phyloP scores from a whole-genome alignment of 805 yeast species.

The Candida awuae region DNA sequence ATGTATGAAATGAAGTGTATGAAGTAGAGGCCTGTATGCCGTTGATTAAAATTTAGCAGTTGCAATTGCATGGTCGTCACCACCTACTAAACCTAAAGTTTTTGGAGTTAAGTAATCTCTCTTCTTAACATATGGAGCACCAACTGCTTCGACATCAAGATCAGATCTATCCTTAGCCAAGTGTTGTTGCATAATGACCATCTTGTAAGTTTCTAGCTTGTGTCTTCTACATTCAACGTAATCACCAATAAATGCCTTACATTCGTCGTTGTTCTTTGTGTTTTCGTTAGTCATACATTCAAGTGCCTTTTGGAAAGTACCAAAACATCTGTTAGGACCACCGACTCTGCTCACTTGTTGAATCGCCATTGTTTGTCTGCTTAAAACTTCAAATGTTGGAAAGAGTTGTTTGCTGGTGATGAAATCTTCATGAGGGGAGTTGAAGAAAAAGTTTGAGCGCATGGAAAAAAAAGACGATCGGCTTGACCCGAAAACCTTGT shows the following conservation, averaged over 20 bases:
- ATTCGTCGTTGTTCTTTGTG: conserved; percentile 26
- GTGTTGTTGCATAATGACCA: conserved; percentile 28
- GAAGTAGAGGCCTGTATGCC: neutral
- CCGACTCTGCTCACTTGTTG: conserved; percentile 30
- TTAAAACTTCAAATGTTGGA: neutral
- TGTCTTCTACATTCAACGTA: conserved; percentile 34
- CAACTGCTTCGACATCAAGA: conserved; percentile 25
- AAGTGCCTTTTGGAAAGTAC: conserved; percentile 31
- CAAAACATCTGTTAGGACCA: conserved; percentile 33
- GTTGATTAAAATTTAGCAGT: conserved; percentile 17
- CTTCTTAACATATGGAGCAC: conserved; percentile 33
- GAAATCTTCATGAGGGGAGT: neutral
- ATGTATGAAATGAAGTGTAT: no score
- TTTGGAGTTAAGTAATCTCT: conserved; percentile 33
- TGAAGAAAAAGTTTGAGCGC: neutral
- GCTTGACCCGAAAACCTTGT: no score
- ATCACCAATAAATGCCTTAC: conserved; percentile 28
- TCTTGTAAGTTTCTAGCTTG: conserved; percentile 30
- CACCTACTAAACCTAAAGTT: conserved; percentile 31
- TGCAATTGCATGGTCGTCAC: conserved; percentile 28
- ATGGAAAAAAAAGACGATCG: neutral
- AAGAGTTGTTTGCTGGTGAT: neutral
- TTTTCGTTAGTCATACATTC: conserved; percentile 32
- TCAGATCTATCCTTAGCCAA: conserved; percentile 23
- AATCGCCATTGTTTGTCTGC: conserved; percentile 22